Conservation (phyloP, 306 rosid genomes). For the Dryas alaskensis region DNA sequence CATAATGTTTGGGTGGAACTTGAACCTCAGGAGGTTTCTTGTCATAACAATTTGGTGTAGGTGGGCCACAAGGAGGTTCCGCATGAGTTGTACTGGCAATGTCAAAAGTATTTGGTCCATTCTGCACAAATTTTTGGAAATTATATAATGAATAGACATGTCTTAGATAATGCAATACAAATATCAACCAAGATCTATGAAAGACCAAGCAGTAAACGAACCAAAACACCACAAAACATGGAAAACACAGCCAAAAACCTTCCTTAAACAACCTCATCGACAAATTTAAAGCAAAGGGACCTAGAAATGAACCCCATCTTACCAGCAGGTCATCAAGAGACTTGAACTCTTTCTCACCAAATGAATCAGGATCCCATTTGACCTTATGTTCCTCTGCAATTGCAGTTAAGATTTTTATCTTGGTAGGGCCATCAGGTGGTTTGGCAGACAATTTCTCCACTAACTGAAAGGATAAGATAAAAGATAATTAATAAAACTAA, state of each 20-base stretch:
- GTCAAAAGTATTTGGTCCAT: conserved; percentile 60
- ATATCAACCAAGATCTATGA: not conserved
- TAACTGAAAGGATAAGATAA: conserved; percentile 51
- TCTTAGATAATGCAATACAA: not conserved
- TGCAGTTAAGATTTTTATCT: conserved; percentile 66
- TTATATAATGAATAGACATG: conserved; percentile 2
- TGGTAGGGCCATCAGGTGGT: conserved; percentile 87
- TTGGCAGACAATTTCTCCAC: conserved; percentile 88
- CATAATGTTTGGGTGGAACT: conserved; percentile 27
- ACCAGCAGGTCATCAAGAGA: conserved; percentile 69
- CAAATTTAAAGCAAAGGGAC: not conserved
- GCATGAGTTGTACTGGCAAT: conserved; percentile 38
- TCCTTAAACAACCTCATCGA: no score
- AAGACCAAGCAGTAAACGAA: conserved; percentile 24
- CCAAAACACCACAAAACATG: not conserved
- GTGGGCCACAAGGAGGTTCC: conserved; percentile 51
- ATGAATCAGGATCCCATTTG: conserved; percentile 82
- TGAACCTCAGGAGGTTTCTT: not conserved
- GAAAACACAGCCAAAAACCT: no score
- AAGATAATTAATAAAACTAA: conserved; percentile 17
- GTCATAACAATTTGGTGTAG: conserved; percentile 44
- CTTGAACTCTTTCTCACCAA: conserved; percentile 53
- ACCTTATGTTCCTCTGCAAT: conserved; percentile 94
- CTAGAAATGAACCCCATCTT: conserved; percentile 23
- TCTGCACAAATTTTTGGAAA: conserved; percentile 44